These are phyloP conservation scores for Schwanniomyces pseudopolymorphus DNA, from an alignment of 805 yeast genomes.

Conservation along the genomic window DNA sequence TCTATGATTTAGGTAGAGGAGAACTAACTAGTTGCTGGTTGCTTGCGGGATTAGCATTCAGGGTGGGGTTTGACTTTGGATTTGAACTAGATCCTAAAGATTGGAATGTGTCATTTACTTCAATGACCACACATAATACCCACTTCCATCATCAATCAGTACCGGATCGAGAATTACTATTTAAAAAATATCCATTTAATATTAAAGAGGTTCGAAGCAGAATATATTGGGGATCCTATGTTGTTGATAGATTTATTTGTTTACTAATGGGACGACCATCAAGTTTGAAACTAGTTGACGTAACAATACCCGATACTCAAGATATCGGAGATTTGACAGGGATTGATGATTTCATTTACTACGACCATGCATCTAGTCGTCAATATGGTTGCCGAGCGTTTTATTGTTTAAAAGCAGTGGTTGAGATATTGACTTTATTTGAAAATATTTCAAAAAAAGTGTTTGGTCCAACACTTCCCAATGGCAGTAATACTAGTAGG, in stretches of 20 bases:
- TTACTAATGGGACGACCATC: conserved; percentile 10
- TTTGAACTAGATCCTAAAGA: conserved; percentile 13
- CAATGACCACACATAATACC: neutral
- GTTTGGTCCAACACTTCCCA: conserved; percentile 2
- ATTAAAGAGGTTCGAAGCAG: conserved; percentile 8
- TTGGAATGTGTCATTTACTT: conserved; percentile 7
- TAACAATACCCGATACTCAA: conserved; percentile 9
- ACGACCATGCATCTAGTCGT: conserved; percentile 6
- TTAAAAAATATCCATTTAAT: conserved; percentile 7
- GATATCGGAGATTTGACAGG: conserved; percentile 11
- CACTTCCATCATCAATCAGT: neutral
- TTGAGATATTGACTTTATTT: conserved; percentile 5
- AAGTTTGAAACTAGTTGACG: conserved; percentile 8
- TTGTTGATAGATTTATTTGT: conserved; percentile 11
- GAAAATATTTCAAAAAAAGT: conserved; percentile 8
- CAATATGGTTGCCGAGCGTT: conserved; percentile 7
- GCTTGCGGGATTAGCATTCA: conserved; percentile 13
- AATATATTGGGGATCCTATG: conserved; percentile 13
- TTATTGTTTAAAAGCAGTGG: conserved; percentile 8
- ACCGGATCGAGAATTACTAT: conserved; percentile 1
- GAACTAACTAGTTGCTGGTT: conserved; percentile 14
- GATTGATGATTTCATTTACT: conserved; percentile 10
- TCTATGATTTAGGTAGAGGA: conserved; percentile 13
- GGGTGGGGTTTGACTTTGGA: conserved; percentile 14
- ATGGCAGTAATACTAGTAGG: conserved; percentile 1